Evolutionary conservation across 148 eudicot species (phyloP).

Genomic region (Rhododendron griersonianum): DNA sequence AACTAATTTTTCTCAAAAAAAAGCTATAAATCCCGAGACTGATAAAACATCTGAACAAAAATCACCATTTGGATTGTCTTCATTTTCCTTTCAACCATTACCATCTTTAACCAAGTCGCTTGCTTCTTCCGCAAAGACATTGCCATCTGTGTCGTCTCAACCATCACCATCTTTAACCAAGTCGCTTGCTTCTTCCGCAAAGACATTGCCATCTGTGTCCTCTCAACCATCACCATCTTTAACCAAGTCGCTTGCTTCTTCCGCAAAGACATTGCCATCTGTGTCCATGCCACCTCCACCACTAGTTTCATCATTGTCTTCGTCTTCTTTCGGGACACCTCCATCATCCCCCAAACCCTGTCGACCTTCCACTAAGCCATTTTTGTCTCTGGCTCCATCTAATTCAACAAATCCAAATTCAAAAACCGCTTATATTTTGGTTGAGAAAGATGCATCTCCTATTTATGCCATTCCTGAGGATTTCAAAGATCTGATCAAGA

Average conservation of each 20-base stretch:
- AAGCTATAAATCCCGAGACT: background rate
- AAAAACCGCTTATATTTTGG: constrained; percentile 5
- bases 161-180: background rate
- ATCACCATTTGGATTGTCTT: background rate
- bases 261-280: background rate
- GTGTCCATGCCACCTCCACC: background rate
- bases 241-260: background rate
- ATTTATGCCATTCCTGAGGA: constrained; percentile 14
- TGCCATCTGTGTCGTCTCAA: background rate
- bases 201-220: background rate
- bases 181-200: background rate
- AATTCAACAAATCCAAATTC: background rate
- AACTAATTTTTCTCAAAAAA: background rate
- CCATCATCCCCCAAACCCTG: background rate
- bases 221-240: constrained; percentile 1
- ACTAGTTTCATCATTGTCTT: background rate
- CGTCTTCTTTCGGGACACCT: constrained; percentile 1
- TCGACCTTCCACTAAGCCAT: constrained; percentile 4
- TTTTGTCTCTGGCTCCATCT: constrained; percentile 6
- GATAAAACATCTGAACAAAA: background rate
- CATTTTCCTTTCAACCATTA: background rate
- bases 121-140: background rate
- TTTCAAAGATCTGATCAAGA: constrained; percentile 9
- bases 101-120: background rate
- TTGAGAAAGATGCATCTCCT: background rate